Conservation (phyloP, 805 yeast genomes). For the Saccharomycopsis oosterbeekiorum region DNA sequence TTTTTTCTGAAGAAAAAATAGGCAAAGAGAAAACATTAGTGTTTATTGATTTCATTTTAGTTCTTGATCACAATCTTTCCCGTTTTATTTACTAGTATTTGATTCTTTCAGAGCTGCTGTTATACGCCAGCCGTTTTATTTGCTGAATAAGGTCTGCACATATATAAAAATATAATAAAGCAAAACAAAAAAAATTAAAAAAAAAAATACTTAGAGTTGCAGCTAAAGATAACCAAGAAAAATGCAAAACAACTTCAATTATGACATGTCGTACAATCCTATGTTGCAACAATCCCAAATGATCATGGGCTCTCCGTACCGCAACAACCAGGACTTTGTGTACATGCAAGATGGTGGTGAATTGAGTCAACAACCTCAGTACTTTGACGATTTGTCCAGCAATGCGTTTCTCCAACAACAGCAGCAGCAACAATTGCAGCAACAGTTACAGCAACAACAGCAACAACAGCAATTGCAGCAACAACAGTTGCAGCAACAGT, state of each 20-base stretch:
- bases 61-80: background rate
- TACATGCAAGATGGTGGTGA: background rate
- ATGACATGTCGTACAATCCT: conserved; percentile 17
- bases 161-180: too few species aligned
- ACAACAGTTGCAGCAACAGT: conserved; percentile 1
- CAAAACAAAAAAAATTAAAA: too few species aligned
- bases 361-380: conserved; percentile 13
- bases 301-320: conserved; percentile 16
- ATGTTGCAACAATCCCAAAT: conserved; percentile 16
- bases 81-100: background rate
- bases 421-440: background rate
- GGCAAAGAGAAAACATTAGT: background rate
- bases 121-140: background rate
- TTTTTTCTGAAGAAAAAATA: background rate
- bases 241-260: conserved; percentile 10
- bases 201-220: too few species aligned
- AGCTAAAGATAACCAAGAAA: background rate
- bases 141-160: background rate
- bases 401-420: conserved; percentile 3
- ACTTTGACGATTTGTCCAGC: conserved; percentile 7
- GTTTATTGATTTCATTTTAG: background rate
- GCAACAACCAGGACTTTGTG: background rate
- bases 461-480: conserved; percentile 5
- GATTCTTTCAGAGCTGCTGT: background rate
- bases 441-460: background rate